Evolutionary conservation across 305 asterid genomes (phyloP), one percentile per base, ranked within the genome.

Genomic region (Coffea humblotiana): DNA sequence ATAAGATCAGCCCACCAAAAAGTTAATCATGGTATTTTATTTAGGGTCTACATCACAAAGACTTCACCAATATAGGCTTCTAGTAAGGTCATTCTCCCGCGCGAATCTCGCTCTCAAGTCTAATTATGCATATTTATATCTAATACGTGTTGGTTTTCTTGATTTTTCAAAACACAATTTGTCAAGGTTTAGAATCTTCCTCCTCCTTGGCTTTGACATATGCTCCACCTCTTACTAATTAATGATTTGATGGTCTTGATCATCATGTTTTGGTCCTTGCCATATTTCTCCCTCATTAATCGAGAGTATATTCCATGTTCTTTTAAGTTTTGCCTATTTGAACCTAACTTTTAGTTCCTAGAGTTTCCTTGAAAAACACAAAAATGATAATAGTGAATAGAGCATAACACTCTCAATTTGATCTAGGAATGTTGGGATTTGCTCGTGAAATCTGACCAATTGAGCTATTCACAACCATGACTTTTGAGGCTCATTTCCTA

Each of bases 41-140:
- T 15, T 48, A 13, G 16, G 71, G 78, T 76, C 79, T 63, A 43
- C 79, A 25, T 76, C 79, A 76, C 45, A 32, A 60, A 45, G 23
- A 76, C 79, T 61, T 76, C 60, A 23, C 58, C 45, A 29, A 52
- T 54, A 25, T 52, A 2, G 32, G 32, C 60, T 61, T 76, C 27
- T 54, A 35, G 27, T 49, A 16, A 25, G 27, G 77, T 29, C 51
- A 56, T 56, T 61, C 61, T 71, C 60, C 37, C 71, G 70, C 79
- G 79, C 71, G 79, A 76, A 61, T 76, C 79, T 19, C 71, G 79
- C 71, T 76, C 61, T 10, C 60, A 45, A 9, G 61, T 61, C 79
- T 15, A 15, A 25, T 76, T 61, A 27, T 76, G 45, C 72, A 76
- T 47, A 29, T 66, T 27, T 65, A 12, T 66, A 32, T 66, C 3